A percentile compares a stretch with the other conserved stretches of the same genome.
Conservation (phyloP, 1,139 yeast genomes). For the Yamadazyma triangularis region DNA sequence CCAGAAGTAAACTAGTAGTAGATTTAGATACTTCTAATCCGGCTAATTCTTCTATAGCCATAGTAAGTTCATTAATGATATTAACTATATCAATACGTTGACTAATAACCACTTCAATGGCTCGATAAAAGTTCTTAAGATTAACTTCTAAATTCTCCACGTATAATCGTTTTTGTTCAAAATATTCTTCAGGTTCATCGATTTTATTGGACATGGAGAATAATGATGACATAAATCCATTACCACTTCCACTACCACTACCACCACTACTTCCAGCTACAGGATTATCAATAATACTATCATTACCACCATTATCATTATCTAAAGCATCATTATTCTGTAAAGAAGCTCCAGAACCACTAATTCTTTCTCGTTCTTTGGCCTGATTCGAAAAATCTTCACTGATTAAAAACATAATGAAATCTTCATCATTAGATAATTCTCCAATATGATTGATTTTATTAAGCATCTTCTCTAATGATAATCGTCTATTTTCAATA, state of each 20-base stretch:
- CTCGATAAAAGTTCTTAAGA: slow-evolving; percentile 61
- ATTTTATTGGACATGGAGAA: slow-evolving; percentile 59
- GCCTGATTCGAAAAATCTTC: slow-evolving; percentile 65
- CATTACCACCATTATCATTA: slow-evolving; percentile 16
- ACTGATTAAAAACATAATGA: slow-evolving; percentile 71
- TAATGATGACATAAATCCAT: slow-evolving; percentile 64
- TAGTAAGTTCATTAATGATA: slow-evolving; percentile 39
- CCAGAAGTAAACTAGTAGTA: slow-evolving; percentile 50
- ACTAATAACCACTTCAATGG: slow-evolving; percentile 68
- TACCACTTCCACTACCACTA: no score
- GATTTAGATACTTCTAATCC: slow-evolving; percentile 71
- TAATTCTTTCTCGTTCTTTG: slow-evolving; percentile 55
- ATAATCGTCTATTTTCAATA: slow-evolving; percentile 78
- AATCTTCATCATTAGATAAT: slow-evolving; percentile 70
- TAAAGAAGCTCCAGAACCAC: slow-evolving; percentile 49
- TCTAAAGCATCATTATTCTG: slow-evolving; percentile 42
- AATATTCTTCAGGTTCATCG: slow-evolving; percentile 76
- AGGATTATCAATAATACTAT: slow-evolving; percentile 18
- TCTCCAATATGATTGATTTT: slow-evolving; percentile 56
- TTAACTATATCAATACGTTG: slow-evolving; percentile 72
- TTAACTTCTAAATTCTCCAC: slow-evolving; percentile 73
- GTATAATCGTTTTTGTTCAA: slow-evolving; percentile 62
- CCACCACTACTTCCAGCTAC: slow-evolving; percentile 27
- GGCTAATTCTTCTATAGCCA: slow-evolving; percentile 68
- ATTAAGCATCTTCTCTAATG: slow-evolving; percentile 82